Conservation (phyloP, 768 basidiomycete species). For the Austroboletus festivus region DNA sequence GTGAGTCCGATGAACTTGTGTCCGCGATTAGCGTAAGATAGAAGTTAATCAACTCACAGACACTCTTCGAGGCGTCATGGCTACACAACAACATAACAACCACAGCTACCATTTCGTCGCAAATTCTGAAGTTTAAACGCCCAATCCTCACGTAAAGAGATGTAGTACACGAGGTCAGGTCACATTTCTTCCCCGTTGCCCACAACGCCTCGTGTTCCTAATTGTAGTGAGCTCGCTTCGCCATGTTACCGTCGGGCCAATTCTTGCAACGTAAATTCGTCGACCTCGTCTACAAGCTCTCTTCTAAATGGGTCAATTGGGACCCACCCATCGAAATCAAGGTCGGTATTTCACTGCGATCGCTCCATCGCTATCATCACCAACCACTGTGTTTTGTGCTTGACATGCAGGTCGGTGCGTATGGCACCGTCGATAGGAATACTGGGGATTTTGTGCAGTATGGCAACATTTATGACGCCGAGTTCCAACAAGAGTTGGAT, state of each 20-base stretch:
- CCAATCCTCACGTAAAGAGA: too few species aligned
- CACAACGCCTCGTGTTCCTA: too few species aligned
- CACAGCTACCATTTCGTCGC: too few species aligned
- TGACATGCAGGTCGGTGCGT: conserved; percentile 36
- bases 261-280: conserved; percentile 32
- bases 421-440: conserved; percentile 31
- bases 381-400: not conserved
- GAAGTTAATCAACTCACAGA: too few species aligned
- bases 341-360: conserved; percentile 15
- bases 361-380: not conserved
- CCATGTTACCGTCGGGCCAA: conserved; percentile 13
- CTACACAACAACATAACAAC: too few species aligned
- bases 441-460: conserved; percentile 32
- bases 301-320: conserved; percentile 39
- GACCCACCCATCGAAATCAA: conserved; percentile 28
- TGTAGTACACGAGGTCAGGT: too few species aligned
- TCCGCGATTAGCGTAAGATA: too few species aligned
- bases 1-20: too few species aligned
- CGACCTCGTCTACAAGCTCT: conserved; percentile 30
- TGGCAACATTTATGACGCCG: conserved; percentile 34
- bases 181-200: too few species aligned
- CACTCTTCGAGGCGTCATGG: too few species aligned
- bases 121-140: too few species aligned
- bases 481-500: conserved; percentile 18
- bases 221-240: too few species aligned